A percentile compares a stretch with the other conserved stretches of the same genome.
These are phyloP conservation scores for Penicillium antarcticum DNA, from an alignment of 495 filamentous ascomycete genomes.

Conservation along the genomic window DNA sequence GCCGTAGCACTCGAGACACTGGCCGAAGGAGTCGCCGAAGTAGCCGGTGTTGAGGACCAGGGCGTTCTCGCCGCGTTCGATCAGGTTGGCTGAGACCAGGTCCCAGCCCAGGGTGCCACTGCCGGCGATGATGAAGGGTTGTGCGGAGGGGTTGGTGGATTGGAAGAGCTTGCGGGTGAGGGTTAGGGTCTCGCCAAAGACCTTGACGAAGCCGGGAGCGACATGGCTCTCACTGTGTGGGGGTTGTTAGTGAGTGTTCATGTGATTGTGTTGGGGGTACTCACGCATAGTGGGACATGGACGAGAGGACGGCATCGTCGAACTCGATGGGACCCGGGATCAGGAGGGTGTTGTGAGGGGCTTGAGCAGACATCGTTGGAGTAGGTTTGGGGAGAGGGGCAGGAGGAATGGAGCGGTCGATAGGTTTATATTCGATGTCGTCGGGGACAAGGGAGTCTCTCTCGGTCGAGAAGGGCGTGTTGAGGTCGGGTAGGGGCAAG, in stretches of 20 bases:
- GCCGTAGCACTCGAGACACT: slow-evolving; percentile 88
- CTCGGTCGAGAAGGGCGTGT: slow-evolving; percentile 66
- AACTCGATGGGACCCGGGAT: slow-evolving; percentile 98
- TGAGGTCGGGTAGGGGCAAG: slow-evolving; percentile 57
- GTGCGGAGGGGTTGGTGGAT: slow-evolving; percentile 72
- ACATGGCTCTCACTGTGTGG: slow-evolving; percentile 85
- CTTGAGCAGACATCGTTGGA: slow-evolving; percentile 68
- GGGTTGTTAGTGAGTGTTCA: not conserved
- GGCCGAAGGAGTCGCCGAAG: slow-evolving; percentile 92
- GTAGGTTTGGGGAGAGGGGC: slow-evolving; percentile 13
- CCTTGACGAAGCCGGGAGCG: slow-evolving; percentile 78
- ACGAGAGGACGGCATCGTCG: slow-evolving; percentile 91
- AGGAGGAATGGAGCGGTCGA: slow-evolving; percentile 37
- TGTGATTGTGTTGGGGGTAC: slow-evolving; percentile 15
- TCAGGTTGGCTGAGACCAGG: slow-evolving; percentile 84
- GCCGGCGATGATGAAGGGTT: slow-evolving; percentile 90
- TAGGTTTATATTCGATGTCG: slow-evolving; percentile 56
- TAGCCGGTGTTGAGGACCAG: slow-evolving; percentile 94
- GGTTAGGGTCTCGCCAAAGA: slow-evolving; percentile 83
- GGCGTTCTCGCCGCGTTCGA: slow-evolving; percentile 83
- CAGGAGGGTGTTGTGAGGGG: slow-evolving; percentile 76
- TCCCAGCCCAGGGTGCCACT: slow-evolving; percentile 98
- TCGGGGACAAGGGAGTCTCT: slow-evolving; percentile 51
- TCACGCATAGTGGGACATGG: slow-evolving; percentile 95
- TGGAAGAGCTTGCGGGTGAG: slow-evolving; percentile 93